These are phyloP conservation scores for Cladosporium cucumerinum DNA, from an alignment of 2,329 filamentous ascomycete genomes.

Conservation along the genomic window DNA sequence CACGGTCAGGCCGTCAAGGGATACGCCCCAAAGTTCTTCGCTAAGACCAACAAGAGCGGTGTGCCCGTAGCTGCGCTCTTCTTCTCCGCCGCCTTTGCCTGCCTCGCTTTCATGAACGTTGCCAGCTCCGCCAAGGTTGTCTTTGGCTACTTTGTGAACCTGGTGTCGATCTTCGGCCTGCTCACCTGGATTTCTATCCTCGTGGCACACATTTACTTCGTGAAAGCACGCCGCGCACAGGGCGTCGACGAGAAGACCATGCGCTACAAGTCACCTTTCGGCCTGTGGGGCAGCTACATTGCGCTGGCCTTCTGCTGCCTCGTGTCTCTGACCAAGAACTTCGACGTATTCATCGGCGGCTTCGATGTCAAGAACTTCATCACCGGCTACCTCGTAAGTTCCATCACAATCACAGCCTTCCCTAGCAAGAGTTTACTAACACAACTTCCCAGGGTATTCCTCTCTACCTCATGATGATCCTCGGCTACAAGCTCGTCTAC, in stretches of 20 bases:
- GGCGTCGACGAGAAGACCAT: constrained; percentile 43
- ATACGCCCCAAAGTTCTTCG: constrained; percentile 69
- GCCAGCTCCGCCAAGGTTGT: constrained; percentile 40
- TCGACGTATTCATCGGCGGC: constrained; percentile 63
- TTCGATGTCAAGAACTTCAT: constrained; percentile 76
- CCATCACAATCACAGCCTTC: neutral
- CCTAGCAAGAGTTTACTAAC: constrained; percentile 48
- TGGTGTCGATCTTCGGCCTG: constrained; percentile 39
- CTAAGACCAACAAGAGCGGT: constrained; percentile 66
- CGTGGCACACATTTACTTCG: constrained; percentile 49
- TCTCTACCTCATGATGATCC: constrained; percentile 61
- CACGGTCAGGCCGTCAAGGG: constrained; percentile 70
- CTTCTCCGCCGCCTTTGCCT: constrained; percentile 58
- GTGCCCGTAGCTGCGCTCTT: constrained; percentile 66
- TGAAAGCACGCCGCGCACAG: constrained; percentile 45
- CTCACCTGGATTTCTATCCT: constrained; percentile 51
- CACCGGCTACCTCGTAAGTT: constrained; percentile 20
- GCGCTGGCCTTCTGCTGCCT: constrained; percentile 68
- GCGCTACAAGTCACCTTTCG: constrained; percentile 64
- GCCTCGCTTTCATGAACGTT: constrained; percentile 53
- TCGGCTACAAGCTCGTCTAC: constrained; percentile 63
- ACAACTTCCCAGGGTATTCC: constrained; percentile 57
- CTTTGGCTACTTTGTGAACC: constrained; percentile 49
- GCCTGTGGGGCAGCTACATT: constrained; percentile 64
- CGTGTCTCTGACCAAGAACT: constrained; percentile 81